phyloP scores from a whole-genome alignment of 2,329 filamentous ascomycete species.

The Verticillium isaacii region DNA sequence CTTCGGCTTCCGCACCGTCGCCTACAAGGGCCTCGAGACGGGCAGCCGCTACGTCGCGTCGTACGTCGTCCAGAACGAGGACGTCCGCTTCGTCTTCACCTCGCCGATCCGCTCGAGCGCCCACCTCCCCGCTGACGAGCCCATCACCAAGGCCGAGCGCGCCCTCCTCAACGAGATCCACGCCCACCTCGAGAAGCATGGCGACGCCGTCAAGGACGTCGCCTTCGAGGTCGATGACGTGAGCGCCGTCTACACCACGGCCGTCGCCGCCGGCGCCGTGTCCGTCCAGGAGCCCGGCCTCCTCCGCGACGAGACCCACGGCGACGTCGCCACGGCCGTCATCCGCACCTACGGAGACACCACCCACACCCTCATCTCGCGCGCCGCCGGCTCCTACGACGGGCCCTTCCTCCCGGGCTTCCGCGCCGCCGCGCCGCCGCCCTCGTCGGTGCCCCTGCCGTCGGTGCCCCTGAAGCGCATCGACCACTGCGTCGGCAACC shows the following conservation, averaged over 20 bases:
- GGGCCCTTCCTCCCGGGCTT: constrained; percentile 84
- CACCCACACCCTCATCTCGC: constrained; percentile 84
- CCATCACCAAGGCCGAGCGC: constrained; percentile 59
- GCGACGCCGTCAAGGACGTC: constrained; percentile 92
- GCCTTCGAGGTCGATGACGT: constrained; percentile 93
- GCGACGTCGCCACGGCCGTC: constrained; percentile 67
- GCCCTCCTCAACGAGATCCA: constrained; percentile 69
- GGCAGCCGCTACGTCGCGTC: constrained; percentile 76
- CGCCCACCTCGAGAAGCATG: constrained; percentile 77
- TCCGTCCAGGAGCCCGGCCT: constrained; percentile 58
- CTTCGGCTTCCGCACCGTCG: constrained; percentile 79
- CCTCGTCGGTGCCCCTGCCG: constrained; percentile 47
- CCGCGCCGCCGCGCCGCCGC: constrained; percentile 44
- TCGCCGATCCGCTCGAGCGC: constrained; percentile 66
- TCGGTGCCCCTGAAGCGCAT: constrained; percentile 66
- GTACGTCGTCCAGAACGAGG: constrained; percentile 75
- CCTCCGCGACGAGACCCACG: constrained; percentile 53
- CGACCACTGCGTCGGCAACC: constrained; percentile 97
- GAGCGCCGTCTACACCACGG: constrained; percentile 70
- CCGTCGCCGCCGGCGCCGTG: constrained; percentile 59
- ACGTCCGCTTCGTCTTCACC: constrained; percentile 77
- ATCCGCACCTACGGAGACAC: constrained; percentile 94
- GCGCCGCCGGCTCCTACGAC: constrained; percentile 52
- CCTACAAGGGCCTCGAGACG: constrained; percentile 85
- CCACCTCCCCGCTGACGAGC: constrained; percentile 52